These are phyloP conservation scores for Citrus hindsii DNA, from an alignment of 345 rosid genomes.

Conservation along the genomic window DNA sequence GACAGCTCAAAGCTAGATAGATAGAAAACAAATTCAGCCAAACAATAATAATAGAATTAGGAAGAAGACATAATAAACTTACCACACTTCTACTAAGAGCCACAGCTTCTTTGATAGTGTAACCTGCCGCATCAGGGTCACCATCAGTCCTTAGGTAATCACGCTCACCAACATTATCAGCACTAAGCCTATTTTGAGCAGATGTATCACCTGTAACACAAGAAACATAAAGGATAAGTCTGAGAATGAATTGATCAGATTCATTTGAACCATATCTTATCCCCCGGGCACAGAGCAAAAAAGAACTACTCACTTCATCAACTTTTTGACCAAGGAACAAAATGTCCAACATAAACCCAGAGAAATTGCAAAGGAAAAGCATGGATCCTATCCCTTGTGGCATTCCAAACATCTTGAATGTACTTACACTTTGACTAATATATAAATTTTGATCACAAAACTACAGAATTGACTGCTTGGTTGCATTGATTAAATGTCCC, in stretches of 20 bases:
- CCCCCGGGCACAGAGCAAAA: background rate
- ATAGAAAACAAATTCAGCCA: background rate
- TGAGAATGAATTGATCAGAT: background rate
- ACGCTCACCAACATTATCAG: constrained; percentile 57
- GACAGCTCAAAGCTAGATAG: background rate
- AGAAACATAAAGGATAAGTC: constrained; percentile 8
- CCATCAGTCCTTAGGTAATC: constrained; percentile 88
- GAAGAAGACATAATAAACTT: constrained; percentile 25
- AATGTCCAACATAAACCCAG: background rate
- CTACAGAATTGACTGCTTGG: background rate
- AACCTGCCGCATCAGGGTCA: constrained; percentile 87
- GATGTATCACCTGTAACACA: constrained; percentile 40
- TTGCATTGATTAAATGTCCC: background rate
- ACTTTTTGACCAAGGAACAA: constrained; percentile 1
- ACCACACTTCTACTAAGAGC: constrained; percentile 82
- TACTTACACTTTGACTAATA: background rate
- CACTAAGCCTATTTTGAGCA: constrained; percentile 15
- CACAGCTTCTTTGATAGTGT: constrained; percentile 83
- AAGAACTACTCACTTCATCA: background rate
- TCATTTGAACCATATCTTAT: background rate
- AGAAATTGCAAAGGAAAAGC: background rate
- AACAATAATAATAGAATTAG: constrained; percentile 1
- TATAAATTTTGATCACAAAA: background rate
- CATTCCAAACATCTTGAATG: background rate
- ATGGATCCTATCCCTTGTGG: background rate